Evolutionary conservation across 2,329 filamentous ascomycete species (phyloP), one percentile per base, ranked within the genome.

Genomic region (Coleophoma crateriformis): DNA sequence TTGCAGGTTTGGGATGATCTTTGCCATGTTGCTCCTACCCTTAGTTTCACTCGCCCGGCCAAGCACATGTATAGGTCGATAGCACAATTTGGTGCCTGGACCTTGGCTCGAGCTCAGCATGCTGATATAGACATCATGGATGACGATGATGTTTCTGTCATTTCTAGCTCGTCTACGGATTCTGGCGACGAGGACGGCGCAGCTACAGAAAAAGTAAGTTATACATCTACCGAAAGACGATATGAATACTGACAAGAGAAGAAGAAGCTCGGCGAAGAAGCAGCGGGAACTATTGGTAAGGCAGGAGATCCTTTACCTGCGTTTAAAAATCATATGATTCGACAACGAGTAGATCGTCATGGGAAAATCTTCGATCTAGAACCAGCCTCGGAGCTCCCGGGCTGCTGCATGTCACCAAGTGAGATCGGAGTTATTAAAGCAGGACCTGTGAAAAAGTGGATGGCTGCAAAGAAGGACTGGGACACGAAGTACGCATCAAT

Each of bases 1-100:
- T 76, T 99, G 2, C 94, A 97, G 65, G 85, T 97, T 1, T 97
- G 92, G 91, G 92, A 97, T 50, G 88, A 96, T 60, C 73, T 97
- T 3, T 97, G 94, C 61, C 92, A 97, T 64, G 91, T 95, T 6
- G 85, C 87, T 0, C 89, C 92, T 1, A 96, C 91, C 0, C 76
- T 97, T n/a, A 95, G 89, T 60, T 97, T 96, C 66, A 97, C 92
- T 0, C 80, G 85, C n/a, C 94, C 94, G 1, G 94, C 92, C 42
- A 97, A 97, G 66, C 88, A 87, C 69, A 96, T 97, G 90, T 97
- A 90, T 65, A 81, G 92, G 44, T 88, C 89, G 1, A 83, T 96
- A 47, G 88, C 94, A 0, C 92, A 96, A 58, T 97, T 99, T 62
- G 87, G 90, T 2, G 90, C 91, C 0, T 97, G 91, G 91, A 87